A percentile compares a stretch with the other conserved stretches of the same genome.
phyloP scores from a whole-genome alignment of 2,329 filamentous ascomycete species.

The Mollisiaceae sp. region DNA sequence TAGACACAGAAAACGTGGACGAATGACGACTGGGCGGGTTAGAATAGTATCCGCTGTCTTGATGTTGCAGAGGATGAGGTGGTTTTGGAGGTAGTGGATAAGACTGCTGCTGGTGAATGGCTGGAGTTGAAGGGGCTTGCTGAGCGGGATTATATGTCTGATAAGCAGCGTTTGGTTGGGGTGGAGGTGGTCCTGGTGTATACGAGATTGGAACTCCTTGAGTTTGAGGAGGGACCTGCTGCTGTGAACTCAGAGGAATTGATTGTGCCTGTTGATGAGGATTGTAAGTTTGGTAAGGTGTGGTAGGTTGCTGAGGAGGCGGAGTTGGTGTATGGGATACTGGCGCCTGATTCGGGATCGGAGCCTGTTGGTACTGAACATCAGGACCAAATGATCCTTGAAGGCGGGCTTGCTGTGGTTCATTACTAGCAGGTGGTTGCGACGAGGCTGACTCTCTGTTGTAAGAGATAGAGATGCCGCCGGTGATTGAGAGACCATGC shows the following conservation, averaged over 20 bases:
- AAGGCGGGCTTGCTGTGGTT: conserved; percentile 45
- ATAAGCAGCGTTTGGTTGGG: not conserved
- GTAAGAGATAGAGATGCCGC: not conserved
- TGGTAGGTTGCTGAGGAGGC: conserved; percentile 28
- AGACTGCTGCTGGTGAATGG: conserved; percentile 26
- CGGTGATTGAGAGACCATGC: not conserved
- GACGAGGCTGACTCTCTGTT: not conserved
- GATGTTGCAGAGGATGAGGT: conserved; percentile 44
- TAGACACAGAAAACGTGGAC: conserved; percentile 15
- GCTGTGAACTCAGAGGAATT: not conserved
- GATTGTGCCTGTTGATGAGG: conserved; percentile 36
- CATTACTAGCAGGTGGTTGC: not conserved
- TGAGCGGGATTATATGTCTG: conserved; percentile 10
- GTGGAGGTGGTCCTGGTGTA: not conserved
- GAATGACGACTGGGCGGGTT: conserved; percentile 34
- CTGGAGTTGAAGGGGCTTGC: conserved; percentile 27
- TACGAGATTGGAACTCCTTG: not conserved
- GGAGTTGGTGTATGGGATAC: not conserved
- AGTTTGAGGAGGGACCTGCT: not conserved
- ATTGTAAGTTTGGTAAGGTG: conserved; percentile 32
- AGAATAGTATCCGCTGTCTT: conserved; percentile 51
- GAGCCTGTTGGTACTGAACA: not conserved
- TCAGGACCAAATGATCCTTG: conserved; percentile 26
- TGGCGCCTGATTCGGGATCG: not conserved
- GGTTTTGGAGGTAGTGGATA: conserved; percentile 44